Percentiles rank a stretch among this genome's conserved stretches.
Conservation (phyloP, 192 early-diverging fungal species). For the Phlyctochytrium planicorne region DNA sequence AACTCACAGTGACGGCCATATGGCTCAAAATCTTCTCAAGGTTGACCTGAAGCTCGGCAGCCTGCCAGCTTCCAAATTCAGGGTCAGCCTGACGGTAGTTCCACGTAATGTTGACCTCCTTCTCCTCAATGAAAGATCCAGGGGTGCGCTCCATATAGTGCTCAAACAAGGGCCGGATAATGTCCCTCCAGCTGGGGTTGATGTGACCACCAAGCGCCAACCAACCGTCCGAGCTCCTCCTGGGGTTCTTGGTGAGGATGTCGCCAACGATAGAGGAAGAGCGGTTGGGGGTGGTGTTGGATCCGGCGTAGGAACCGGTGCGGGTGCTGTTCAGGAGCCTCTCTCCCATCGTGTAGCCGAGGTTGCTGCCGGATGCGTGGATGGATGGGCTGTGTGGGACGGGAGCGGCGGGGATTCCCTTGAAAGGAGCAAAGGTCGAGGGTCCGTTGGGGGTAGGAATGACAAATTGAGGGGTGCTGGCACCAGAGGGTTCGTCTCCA, state of each 20-base stretch:
- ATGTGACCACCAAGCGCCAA: slow-evolving; percentile 76
- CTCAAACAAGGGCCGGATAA: slow-evolving; percentile 91
- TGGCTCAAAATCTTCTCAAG: slow-evolving; percentile 93
- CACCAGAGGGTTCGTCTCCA: background rate
- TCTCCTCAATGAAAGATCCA: slow-evolving; percentile 96
- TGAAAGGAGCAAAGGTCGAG: background rate
- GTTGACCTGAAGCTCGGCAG: slow-evolving; percentile 96
- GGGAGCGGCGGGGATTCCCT: background rate
- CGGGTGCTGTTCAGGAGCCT: background rate
- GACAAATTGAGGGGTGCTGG: background rate
- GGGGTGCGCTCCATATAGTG: slow-evolving; percentile 98
- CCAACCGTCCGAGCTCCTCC: slow-evolving; percentile 73
- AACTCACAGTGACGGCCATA: slow-evolving; percentile 76
- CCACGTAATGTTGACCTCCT: slow-evolving; percentile 98
- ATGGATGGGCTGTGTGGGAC: background rate
- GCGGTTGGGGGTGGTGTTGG: background rate
- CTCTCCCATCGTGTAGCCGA: background rate
- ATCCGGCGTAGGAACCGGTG: slow-evolving; percentile 6
- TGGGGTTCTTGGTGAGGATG: slow-evolving; percentile 28
- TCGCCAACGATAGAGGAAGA: background rate
- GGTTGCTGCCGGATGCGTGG: background rate
- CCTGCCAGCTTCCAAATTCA: slow-evolving; percentile 97
- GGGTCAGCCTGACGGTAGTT: slow-evolving; percentile 87
- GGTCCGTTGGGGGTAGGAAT: background rate
- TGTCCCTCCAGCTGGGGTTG: slow-evolving; percentile 88